Base-by-base conservation (phyloP, 164 flowering plant species). In the Echeveria elegans region DNA sequence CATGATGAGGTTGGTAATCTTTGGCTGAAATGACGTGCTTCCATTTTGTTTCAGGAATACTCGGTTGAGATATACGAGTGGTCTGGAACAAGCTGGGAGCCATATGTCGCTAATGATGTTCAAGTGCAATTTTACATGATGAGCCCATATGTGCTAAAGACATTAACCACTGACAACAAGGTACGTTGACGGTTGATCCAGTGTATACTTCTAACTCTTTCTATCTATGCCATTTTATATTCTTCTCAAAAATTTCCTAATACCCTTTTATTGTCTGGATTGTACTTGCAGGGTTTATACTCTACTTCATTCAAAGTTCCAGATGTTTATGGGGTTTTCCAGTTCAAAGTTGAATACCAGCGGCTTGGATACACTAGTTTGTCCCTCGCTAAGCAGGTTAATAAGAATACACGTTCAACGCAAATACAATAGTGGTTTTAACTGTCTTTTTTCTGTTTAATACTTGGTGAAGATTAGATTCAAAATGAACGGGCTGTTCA, bases 121-220 rank as follows among this genome's bases (percentile, higher is more conserved):
- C 97, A 92, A 82, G 80, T 95, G 47, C 99, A 92, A 77, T 95
- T 95, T 73, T 95, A 86, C 82, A 92, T 92, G 99, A 95, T 95
- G 99, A 95, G 98, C 72, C 97, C 99, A 56, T 95, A 95, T 79
- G 96, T 92, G 47, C 71, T 95, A 86, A 92, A 92, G 77, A 88
- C 79, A 32, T 75, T 95, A 69, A 82, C 91, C 16, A 84, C 87
- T 31, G 79, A 90, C 71, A 40, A 81, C 72, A 90, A 90, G 96
- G 99, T 90, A 77, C 18, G 14, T 29, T 4, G 18, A 29, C n/a
- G n/a, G n/a, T n/a, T n/a, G 7, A 6, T 1, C n/a, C n/a, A 31
- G 12, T 18, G n/a, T 19, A 34, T 11, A 63, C 45, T 63, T 63
- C 43, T 36, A 9, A 53, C 26, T 10, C 14, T 11, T 11, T 2